Base-by-base conservation (phyloP, 345 rosid species). In the Hypericum androsaemum region DNA sequence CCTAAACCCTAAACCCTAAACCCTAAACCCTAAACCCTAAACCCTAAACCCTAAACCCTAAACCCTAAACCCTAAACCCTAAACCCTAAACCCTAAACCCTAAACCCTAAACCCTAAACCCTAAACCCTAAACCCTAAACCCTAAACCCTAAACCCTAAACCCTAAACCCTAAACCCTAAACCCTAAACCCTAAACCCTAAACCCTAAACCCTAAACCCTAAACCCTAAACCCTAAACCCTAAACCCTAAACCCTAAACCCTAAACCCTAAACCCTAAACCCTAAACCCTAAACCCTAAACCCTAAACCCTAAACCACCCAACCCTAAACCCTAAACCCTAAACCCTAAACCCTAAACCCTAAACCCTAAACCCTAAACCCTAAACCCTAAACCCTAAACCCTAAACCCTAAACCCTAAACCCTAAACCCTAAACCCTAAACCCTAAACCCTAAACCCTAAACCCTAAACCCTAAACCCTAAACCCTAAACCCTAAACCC, bases 1-100 rank as follows among this genome's bases (percentile, higher is more conserved):
- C 63, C 59, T 59, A 59, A 64, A 50, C 55, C 63, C 63, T 52
- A 54, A 64, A 57, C 62, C 68, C 58, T 45, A 58, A 64, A 52
- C 58, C 63, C 58, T 52, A 53, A 63, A 56, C 68, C 68, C 62
- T 50, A 36, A 64, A 58, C 57, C 63, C 59, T 46, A 50, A 64
- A 56, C n/a, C n/a, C n/a, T 10, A 49, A 12, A 58, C 53, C 43
- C 45, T 49, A 47, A 58, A 47, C 43, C 62, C 46, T 39, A 37
- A 49, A 58, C 43, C 46, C 54, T 49, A 37, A 47, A 58, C 48
- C 54, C 54, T 40, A 12, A 58, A 58, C 28, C 32, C 17, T 47
- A 12, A 47, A 12, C 17, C 8, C 17, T 28, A 6, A 43, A 57
- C 44, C 39, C 61, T 48, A 44, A 57, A 57, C 44, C 61, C 53